Evolutionary conservation across 495 filamentous ascomycete genomes (phyloP).

Genomic region (Bathelium albidoporum): DNA sequence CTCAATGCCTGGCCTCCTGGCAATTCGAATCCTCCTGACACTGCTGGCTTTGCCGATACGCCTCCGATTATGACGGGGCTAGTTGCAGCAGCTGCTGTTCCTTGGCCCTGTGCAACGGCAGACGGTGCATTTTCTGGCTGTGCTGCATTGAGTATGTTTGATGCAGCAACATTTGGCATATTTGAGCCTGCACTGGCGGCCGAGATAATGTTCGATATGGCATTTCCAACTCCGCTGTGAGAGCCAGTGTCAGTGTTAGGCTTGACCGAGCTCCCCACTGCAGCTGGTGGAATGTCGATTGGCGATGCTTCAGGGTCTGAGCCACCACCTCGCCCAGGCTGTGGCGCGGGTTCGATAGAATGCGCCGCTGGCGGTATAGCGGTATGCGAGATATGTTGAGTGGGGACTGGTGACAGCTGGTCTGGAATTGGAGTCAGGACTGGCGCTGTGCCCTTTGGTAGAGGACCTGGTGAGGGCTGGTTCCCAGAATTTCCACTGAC

Average conservation of each 20-base stretch:
- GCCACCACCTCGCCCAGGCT: neutral
- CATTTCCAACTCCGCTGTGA: neutral
- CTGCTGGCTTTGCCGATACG: neutral
- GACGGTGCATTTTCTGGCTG: neutral
- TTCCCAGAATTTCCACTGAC: neutral
- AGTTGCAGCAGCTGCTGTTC: neutral
- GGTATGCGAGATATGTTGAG: neutral
- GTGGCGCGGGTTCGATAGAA: neutral
- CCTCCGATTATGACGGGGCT: neutral
- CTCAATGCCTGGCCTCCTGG: neutral
- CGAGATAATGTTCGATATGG: neutral
- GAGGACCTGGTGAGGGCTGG: neutral
- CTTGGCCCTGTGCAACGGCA: neutral
- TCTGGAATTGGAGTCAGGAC: neutral
- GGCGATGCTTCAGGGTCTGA: neutral
- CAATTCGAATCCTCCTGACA: neutral
- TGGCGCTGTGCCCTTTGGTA: neutral
- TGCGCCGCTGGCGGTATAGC: neutral
- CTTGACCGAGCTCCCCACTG: neutral
- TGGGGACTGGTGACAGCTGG: neutral
- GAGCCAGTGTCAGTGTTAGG: neutral
- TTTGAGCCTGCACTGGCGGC: neutral
- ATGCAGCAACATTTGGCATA: neutral
- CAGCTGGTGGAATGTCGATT: neutral
- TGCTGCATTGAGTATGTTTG: neutral